phyloP scores from a whole-genome alignment of 495 filamentous ascomycete genomes.

The Cercophora samala region DNA sequence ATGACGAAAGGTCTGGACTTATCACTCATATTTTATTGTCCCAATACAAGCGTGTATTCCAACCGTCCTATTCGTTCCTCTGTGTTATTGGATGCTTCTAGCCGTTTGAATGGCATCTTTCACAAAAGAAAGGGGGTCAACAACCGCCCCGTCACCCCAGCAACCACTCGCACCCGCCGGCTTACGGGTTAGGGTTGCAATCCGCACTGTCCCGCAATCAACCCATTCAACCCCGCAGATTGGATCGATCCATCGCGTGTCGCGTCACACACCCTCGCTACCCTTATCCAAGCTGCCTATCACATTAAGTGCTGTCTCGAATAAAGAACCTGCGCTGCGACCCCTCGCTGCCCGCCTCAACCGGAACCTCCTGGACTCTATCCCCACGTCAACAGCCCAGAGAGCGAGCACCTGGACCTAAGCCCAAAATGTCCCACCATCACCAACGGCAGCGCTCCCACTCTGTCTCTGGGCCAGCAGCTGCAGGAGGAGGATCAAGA shows the following conservation, averaged over 20 bases:
- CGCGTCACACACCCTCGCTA: background rate
- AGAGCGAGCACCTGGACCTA: no score
- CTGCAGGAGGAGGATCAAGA: background rate
- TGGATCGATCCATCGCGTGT: background rate
- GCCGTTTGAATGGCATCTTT: background rate
- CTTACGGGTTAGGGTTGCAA: background rate
- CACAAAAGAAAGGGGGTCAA: background rate
- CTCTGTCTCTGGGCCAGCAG: background rate
- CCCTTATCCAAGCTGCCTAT: background rate
- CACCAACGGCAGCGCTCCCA: background rate
- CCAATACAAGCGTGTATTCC: no score
- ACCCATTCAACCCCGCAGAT: background rate
- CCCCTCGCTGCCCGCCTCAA: background rate
- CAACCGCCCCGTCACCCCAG: background rate
- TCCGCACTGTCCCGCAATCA: background rate
- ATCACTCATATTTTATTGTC: no score
- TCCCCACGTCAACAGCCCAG: no score
- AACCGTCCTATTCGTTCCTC: background rate
- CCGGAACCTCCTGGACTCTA: no score
- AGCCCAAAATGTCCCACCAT: background rate
- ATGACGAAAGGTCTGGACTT: no score
- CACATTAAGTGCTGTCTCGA: background rate
- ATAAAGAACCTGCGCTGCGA: background rate
- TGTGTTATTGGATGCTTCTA: background rate
- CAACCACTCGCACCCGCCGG: background rate